phyloP scores from a whole-genome alignment of 192 early-diverging fungal genomes.

The Linnemannia hyalina region DNA sequence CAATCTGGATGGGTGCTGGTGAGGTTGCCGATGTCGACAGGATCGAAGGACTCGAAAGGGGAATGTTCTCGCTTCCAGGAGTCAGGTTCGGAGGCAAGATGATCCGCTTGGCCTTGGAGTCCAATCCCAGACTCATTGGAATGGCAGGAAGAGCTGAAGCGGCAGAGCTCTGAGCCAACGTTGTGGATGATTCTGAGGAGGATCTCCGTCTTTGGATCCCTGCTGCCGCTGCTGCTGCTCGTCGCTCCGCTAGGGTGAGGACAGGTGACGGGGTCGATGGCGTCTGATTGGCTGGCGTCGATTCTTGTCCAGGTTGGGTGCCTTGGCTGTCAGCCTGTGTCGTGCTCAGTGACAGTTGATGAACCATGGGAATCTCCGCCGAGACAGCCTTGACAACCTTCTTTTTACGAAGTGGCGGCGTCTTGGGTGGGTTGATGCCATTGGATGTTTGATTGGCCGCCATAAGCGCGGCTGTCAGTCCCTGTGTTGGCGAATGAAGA shows the following conservation, averaged over 20 bases:
- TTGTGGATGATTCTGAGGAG: slow-evolving; percentile 37
- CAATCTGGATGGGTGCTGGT: slow-evolving; percentile 50
- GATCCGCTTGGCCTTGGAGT: slow-evolving; percentile 23
- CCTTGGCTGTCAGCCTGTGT: background rate
- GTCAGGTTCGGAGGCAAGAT: slow-evolving; percentile 33
- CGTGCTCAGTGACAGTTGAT: background rate
- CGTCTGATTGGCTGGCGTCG: background rate
- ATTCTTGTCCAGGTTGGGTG: background rate
- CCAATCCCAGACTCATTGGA: slow-evolving; percentile 39
- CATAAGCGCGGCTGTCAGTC: slow-evolving; percentile 22
- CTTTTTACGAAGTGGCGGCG: slow-evolving; percentile 29
- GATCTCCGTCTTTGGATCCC: slow-evolving; percentile 42
- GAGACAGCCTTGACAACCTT: slow-evolving; percentile 32
- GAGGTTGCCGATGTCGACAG: slow-evolving; percentile 31
- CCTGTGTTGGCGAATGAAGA: slow-evolving; percentile 15
- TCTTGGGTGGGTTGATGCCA: slow-evolving; percentile 10
- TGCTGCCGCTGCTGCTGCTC: slow-evolving; percentile 45
- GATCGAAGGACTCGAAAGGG: slow-evolving; percentile 41
- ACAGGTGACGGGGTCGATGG: background rate
- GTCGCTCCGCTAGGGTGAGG: slow-evolving; percentile 37
- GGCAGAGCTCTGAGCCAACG: background rate
- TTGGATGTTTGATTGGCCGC: slow-evolving; percentile 25
- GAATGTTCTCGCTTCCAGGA: slow-evolving; percentile 21
- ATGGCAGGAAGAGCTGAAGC: slow-evolving; percentile 5
- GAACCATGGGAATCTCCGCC: slow-evolving; percentile 33